Evolutionary conservation across 2,329 filamentous ascomycete species (phyloP).

Genomic region (Ascochyta clinopodiicola): DNA sequence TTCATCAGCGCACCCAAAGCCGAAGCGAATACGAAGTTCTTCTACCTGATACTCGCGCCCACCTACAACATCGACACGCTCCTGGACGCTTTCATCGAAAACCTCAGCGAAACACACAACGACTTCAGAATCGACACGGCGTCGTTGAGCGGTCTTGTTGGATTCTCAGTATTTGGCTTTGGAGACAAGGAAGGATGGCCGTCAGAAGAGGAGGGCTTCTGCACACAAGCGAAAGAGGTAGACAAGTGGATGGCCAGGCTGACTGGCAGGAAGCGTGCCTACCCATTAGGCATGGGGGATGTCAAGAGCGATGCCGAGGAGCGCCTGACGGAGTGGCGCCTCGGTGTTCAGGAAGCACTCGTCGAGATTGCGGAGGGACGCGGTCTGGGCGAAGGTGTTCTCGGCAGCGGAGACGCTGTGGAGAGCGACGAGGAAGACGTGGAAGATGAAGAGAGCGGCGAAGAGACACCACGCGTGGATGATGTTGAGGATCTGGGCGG

Average conservation of each 20-base stretch:
- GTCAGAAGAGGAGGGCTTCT: slow-evolving; percentile 87
- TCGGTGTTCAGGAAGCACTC: slow-evolving; percentile 76
- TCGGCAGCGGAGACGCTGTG: slow-evolving; percentile 79
- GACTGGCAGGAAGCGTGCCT: slow-evolving; percentile 84
- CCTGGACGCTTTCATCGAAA: slow-evolving; percentile 83
- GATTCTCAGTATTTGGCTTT: slow-evolving; percentile 93
- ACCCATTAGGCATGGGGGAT: slow-evolving; percentile 87
- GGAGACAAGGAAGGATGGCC: slow-evolving; percentile 93
- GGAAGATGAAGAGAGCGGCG: slow-evolving; percentile 56
- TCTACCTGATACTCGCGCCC: slow-evolving; percentile 86
- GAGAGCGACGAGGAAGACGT: slow-evolving; percentile 81
- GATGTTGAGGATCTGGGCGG: slow-evolving; percentile 86
- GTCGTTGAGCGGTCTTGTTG: slow-evolving; percentile 75
- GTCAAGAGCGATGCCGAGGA: slow-evolving; percentile 74
- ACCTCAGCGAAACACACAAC: slow-evolving; percentile 90
- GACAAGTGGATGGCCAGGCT: slow-evolving; percentile 98
- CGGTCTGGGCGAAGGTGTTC: slow-evolving; percentile 69
- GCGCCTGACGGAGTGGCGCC: slow-evolving; percentile 77
- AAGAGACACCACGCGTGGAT: slow-evolving; percentile 59
- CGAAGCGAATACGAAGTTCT: slow-evolving; percentile 63
- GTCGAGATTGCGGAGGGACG: slow-evolving; percentile 61
- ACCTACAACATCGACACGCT: slow-evolving; percentile 96
- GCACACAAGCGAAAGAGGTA: slow-evolving; percentile 86
- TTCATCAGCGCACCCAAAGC: slow-evolving; percentile 78
- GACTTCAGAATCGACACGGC: slow-evolving; percentile 96